Base-by-base conservation (phyloP, 805 yeast species). In the Schwanniomyces vanrijiae region DNA sequence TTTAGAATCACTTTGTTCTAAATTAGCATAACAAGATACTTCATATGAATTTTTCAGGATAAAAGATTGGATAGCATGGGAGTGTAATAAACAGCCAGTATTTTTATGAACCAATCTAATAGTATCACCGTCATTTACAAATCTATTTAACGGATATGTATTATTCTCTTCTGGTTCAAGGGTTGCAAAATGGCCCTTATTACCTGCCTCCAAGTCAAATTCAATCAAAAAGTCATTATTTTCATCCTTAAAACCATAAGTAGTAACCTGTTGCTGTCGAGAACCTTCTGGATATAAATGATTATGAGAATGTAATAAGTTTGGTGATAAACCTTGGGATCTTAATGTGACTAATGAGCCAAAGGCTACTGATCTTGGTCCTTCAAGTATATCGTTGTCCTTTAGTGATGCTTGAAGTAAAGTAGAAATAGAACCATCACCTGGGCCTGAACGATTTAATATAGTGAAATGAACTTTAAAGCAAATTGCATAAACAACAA, bases 221-320 rank as follows among this genome's bases (percentile, higher is more conserved):
- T 86, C 85, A 55, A 90, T 73, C 24, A 77, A 59, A 87, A 96
- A 91, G 45, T 86, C 81, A 64, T 92, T 94, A 68, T 94, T 92
- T 44, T 76, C 69, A 65, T 94, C 98, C 62, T 89, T 89, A 66
- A 83, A 90, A 16, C 91, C 88, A 65, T 94, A 94, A 5, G 94
- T 88, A 22, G 99, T 94, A 42, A 94, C 77, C 68, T 94, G 99
- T 66, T 91, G 97, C 69, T 94, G 98, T 52, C 80, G 78, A 2
- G 97, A 88, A 3, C 98, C 98, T 53, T 83, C 90, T 13, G 99
- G 99, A 63, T 84, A 94, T 10, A 77, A 65, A 62, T 88, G 96
- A 14, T 76, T 73, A 62, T 94, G 99, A 0, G 98, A 92, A 64
- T 94, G 99, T 51, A 94, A 70, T 53, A 89, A 76, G 44, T 86